phyloP scores from a whole-genome alignment of 345 rosid genomes.

The Populus deltoides region DNA sequence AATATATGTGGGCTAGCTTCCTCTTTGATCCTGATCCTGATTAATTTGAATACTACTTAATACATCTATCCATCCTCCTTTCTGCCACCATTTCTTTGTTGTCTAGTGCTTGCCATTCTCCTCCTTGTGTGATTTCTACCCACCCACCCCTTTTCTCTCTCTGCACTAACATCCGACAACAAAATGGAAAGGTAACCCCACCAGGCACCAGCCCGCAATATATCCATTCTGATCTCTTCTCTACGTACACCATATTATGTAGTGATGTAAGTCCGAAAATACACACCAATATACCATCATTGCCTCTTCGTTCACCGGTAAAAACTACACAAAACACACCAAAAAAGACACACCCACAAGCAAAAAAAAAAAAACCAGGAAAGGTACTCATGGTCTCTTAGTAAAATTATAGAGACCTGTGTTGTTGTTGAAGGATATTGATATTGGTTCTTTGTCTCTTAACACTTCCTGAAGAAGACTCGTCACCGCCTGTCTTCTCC shows the following conservation, averaged over 20 bases:
- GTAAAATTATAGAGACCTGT: conserved; percentile 57
- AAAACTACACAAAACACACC: conserved; percentile 8
- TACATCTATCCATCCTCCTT: not conserved
- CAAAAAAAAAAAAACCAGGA: not conserved
- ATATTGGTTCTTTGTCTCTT: conserved; percentile 79
- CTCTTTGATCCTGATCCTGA: not conserved
- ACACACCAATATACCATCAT: conserved; percentile 15
- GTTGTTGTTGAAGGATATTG: conserved; percentile 39
- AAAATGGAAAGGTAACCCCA: not conserved
- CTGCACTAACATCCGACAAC: not conserved
- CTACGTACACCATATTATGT: not conserved
- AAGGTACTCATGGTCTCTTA: not conserved
- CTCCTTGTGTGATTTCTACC: not conserved
- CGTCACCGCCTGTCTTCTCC: conserved; percentile 75
- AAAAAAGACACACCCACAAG: conserved; percentile 5
- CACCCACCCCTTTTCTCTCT: not conserved
- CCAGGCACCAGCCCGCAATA: not conserved
- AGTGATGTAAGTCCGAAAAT: conserved; percentile 6
- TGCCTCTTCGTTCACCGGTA: conserved; percentile 1
- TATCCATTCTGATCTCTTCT: not conserved
- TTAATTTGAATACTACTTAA: not conserved
- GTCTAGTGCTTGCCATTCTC: not conserved
- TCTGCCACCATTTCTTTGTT: not conserved
- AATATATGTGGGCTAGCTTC: not conserved
- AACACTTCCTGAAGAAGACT: conserved; percentile 67